Evolutionary conservation across 768 basidiomycete genomes (phyloP).

Genomic region (Pulveroboletus sp.): DNA sequence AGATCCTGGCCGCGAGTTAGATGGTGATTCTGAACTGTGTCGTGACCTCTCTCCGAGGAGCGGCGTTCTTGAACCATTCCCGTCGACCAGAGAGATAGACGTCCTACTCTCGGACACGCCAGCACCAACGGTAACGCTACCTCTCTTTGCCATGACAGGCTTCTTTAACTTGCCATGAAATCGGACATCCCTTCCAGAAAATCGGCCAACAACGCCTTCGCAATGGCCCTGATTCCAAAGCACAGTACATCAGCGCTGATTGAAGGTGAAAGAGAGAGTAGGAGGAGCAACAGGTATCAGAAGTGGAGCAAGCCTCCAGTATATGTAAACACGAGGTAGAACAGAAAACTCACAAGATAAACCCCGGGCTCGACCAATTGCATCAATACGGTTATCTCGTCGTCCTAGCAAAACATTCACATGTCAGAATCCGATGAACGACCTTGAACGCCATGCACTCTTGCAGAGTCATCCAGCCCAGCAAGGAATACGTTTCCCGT

Average conservation of each 20-base stretch:
- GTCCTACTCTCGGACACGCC: constrained; percentile 6
- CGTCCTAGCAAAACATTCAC: constrained; percentile 47
- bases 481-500: neutral
- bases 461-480: neutral
- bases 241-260: neutral
- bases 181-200: constrained; percentile 56
- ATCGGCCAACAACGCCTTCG: constrained; percentile 81
- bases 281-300: neutral
- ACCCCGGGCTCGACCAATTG: constrained; percentile 54
- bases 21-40: constrained; percentile 15
- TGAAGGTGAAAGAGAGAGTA: neutral
- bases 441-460: neutral
- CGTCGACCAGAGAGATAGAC: constrained; percentile 19
- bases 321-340: no score
- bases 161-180: constrained; percentile 76
- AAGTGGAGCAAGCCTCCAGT: neutral
- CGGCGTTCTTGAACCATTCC: neutral
- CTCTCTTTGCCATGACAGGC: constrained; percentile 70
- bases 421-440: constrained; percentile 8
- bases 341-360: constrained; percentile 56
- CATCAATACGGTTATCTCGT: constrained; percentile 75
- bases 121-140: constrained; percentile 15
- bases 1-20: constrained; percentile 16
- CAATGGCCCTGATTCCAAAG: constrained; percentile 61
- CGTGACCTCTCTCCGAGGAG: constrained; percentile 3